A percentile compares a stretch with the other conserved stretches of the same genome.
phyloP scores from a whole-genome alignment of 2,329 filamentous ascomycete species.

The Myriosclerotinia scirpicola region DNA sequence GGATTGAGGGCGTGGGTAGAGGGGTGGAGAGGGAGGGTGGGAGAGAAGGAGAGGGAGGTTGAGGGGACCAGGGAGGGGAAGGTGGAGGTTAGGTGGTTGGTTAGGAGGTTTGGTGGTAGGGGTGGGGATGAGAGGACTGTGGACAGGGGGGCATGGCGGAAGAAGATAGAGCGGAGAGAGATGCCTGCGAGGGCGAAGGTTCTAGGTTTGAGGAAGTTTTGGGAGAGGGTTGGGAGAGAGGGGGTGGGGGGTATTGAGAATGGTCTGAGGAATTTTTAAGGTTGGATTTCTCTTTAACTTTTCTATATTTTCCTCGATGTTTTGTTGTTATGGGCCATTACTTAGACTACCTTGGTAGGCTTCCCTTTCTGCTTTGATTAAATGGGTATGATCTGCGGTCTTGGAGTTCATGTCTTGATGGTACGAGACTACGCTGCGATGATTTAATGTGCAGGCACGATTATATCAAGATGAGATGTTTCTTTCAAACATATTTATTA shows the following conservation, averaged over 20 bases:
- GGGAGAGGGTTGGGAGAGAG: conserved; percentile 57
- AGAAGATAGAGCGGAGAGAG: conserved; percentile 52
- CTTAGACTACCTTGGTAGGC: too few species aligned
- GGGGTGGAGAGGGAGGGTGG: conserved; percentile 42
- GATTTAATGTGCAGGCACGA: too few species aligned
- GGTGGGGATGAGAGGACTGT: conserved; percentile 50
- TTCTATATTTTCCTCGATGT: not conserved
- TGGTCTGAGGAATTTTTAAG: not conserved
- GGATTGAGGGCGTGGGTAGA: conserved; percentile 64
- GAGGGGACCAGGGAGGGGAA: conserved; percentile 26
- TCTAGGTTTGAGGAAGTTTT: conserved; percentile 62
- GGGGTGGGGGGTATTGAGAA: conserved; percentile 6
- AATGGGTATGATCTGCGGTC: too few species aligned
- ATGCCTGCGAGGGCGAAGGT: conserved; percentile 48
- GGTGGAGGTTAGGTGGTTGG: conserved; percentile 43
- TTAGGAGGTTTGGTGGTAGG: conserved; percentile 41
- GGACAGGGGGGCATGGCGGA: conserved; percentile 40
- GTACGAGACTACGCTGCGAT: too few species aligned
- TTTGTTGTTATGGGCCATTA: not conserved
- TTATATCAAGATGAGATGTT: too few species aligned
- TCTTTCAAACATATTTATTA: too few species aligned
- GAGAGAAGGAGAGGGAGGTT: conserved; percentile 49
- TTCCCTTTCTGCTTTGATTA: not conserved
- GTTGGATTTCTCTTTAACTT: not conserved
- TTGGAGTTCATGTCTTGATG: too few species aligned